A percentile compares a stretch with the other conserved stretches of the same genome.
These are phyloP conservation scores for Mucor irregularis DNA, from an alignment of 371 early-diverging fungal genomes.

Conservation along the genomic window DNA sequence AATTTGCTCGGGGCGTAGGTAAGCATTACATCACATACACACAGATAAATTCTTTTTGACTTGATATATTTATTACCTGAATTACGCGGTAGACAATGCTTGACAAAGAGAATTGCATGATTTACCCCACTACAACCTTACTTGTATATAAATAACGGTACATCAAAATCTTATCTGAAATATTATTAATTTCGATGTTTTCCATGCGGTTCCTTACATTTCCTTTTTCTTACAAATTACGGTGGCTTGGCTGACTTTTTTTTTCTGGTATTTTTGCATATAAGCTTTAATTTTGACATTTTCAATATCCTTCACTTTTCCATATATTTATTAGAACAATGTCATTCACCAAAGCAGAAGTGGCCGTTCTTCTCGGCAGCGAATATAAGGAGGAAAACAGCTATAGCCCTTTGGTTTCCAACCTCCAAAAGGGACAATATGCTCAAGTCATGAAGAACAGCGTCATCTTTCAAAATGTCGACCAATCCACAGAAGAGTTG, in stretches of 20 bases:
- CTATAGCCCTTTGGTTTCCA: neutral
- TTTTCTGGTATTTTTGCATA: neutral
- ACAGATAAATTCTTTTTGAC: too few species aligned
- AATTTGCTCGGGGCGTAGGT: too few species aligned
- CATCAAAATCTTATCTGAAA: too few species aligned
- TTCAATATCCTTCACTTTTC: neutral
- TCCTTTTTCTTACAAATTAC: conserved; percentile 10
- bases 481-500: conserved; percentile 3
- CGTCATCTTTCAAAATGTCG: conserved; percentile 19
- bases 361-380: conserved; percentile 10
- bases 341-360: conserved; percentile 21
- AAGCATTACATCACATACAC: too few species aligned
- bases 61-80: too few species aligned
- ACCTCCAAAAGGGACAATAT: conserved; percentile 36
- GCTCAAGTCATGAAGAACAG: conserved; percentile 31
- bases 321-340: conserved; percentile 11
- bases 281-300: neutral
- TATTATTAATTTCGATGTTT: too few species aligned
- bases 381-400: neutral
- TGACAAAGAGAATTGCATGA: too few species aligned
- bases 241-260: conserved; percentile 6
- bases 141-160: too few species aligned
- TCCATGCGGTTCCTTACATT: conserved; percentile 7
- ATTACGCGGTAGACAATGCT: too few species aligned
- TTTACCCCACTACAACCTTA: too few species aligned